Percentiles rank a stretch among this genome's conserved stretches.
These are phyloP conservation scores for Eruca vesicaria DNA, from an alignment of 441 rosid species.

Conservation along the genomic window DNA sequence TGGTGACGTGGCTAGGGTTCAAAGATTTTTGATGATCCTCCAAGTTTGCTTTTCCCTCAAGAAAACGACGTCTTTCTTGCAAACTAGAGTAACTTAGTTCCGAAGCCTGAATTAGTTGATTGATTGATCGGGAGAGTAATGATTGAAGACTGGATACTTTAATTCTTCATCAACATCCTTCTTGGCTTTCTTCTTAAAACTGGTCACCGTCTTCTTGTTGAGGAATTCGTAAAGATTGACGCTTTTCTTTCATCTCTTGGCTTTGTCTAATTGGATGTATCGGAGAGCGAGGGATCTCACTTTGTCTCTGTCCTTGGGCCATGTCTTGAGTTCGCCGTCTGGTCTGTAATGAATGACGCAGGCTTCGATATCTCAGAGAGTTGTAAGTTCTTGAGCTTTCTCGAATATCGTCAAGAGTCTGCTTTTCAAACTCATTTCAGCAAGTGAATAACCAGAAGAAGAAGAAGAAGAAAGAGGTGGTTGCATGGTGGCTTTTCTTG, in stretches of 20 bases:
- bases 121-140: constrained; percentile 7
- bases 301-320: not conserved
- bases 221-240: not conserved
- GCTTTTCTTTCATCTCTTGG: constrained; percentile 3
- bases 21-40: not conserved
- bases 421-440: not conserved
- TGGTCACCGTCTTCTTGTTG: not conserved
- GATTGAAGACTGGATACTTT: constrained; percentile 16
- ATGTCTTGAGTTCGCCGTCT: constrained; percentile 1
- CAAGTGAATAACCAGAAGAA: not conserved
- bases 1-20: not conserved
- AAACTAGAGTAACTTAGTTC: not conserved
- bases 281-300: not conserved
- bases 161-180: not conserved
- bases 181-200: not conserved
- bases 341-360: not conserved
- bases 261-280: not conserved
- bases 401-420: constrained; percentile 16
- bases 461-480: not conserved
- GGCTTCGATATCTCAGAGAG: not conserved
- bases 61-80: not conserved
- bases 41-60: not conserved
- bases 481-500: not conserved
- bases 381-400: constrained; percentile 13
- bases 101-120: not conserved